Percentiles rank a stretch among this genome's conserved stretches.
Conservation (phyloP, 352 stramenopile genomes). For the Globisporangium radiosum region DNA sequence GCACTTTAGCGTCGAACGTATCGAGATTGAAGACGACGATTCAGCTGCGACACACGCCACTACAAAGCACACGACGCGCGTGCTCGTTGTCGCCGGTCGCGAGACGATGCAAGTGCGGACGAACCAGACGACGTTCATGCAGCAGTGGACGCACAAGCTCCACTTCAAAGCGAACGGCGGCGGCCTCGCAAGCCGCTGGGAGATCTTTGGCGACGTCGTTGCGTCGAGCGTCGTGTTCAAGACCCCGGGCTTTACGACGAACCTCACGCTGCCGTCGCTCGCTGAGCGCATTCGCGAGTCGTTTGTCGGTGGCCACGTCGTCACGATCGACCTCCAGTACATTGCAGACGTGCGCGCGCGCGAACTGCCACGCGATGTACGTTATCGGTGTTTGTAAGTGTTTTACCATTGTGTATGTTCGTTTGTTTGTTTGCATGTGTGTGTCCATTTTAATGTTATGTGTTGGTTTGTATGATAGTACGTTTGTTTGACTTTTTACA, state of each 20-base stretch:
- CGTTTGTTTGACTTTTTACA: too few species aligned
- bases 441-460: background rate
- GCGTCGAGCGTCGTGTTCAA: constrained; percentile 86
- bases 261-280: constrained; percentile 70
- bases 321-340: constrained; percentile 61
- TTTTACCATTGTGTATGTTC: background rate
- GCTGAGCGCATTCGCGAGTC: constrained; percentile 80
- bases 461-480: too few species aligned
- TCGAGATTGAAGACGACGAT: constrained; percentile 52
- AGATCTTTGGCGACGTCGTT: constrained; percentile 83
- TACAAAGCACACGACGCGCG: constrained; percentile 19
- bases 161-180: constrained; percentile 61
- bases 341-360: constrained; percentile 57
- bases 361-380: constrained; percentile 50
- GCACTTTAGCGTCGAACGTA: constrained; percentile 69
- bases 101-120: constrained; percentile 82
- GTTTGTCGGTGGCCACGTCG: constrained; percentile 74
- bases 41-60: too few species aligned
- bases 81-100: constrained; percentile 64
- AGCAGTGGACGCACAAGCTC: constrained; percentile 83
- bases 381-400: constrained; percentile 1
- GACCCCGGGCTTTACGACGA: constrained; percentile 64
- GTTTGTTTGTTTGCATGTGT: background rate
- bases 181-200: constrained; percentile 60
- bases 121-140: constrained; percentile 82